Percentiles rank a stretch among this genome's conserved stretches.
phyloP scores from a whole-genome alignment of 176 grass and related monocot species.

The Oropetium thomaeum region DNA sequence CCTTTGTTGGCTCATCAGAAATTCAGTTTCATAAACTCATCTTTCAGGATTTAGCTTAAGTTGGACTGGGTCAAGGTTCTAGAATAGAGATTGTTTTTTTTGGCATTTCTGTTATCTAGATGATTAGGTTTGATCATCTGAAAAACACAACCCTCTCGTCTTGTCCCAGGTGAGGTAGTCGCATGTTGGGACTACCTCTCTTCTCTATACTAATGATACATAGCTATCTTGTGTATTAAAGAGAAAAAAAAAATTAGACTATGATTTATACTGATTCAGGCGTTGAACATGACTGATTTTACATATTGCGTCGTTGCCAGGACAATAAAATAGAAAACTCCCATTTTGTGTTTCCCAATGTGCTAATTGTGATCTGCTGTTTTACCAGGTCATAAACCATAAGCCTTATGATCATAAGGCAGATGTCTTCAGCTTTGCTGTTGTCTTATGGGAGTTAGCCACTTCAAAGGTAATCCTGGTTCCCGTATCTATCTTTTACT shows the following conservation, averaged over 20 bases:
- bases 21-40: neutral
- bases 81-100: too few species aligned
- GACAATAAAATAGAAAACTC: neutral
- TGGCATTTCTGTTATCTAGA: too few species aligned
- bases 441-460: slow-evolving; percentile 85
- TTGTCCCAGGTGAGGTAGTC: too few species aligned
- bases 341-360: neutral
- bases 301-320: neutral
- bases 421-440: slow-evolving; percentile 94
- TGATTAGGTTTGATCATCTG: too few species aligned
- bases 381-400: slow-evolving; percentile 89
- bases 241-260: too few species aligned
- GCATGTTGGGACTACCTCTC: too few species aligned
- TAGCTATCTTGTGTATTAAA: too few species aligned
- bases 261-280: too few species aligned
- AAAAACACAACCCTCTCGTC: too few species aligned
- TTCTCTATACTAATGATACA: too few species aligned
- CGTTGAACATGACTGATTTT: neutral
- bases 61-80: too few species aligned
- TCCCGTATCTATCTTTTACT: neutral
- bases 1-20: neutral
- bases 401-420: slow-evolving; percentile 77
- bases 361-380: slow-evolving; percentile 22
- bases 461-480: slow-evolving; percentile 74
- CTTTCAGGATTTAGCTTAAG: neutral